Percentiles rank a stretch among this genome's conserved stretches.
phyloP scores from a whole-genome alignment of 495 filamentous ascomycete genomes.

The Penicillium cataractarum region DNA sequence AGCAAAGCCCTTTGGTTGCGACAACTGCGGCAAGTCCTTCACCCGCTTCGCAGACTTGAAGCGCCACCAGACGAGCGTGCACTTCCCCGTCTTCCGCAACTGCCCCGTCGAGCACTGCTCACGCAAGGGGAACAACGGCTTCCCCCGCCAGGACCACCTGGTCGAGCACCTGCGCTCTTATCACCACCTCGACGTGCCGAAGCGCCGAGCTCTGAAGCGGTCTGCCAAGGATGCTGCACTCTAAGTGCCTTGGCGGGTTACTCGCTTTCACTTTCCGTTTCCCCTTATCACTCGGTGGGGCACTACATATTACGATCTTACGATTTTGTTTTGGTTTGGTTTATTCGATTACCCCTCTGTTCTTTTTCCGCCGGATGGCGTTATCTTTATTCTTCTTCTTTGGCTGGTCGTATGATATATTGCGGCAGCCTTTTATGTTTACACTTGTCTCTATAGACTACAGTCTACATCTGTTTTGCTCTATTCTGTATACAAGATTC shows the following conservation, averaged over 20 bases:
- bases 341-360: background rate
- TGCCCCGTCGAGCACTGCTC: conserved; percentile 83
- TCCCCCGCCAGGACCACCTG: conserved; percentile 84
- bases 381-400: background rate
- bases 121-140: conserved; percentile 74
- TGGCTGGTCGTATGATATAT: background rate
- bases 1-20: conserved; percentile 46
- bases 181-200: conserved; percentile 61
- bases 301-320: background rate
- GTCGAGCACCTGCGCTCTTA: conserved; percentile 85
- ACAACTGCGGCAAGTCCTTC: conserved; percentile 51
- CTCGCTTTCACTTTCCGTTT: background rate
- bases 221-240: conserved; percentile 28
- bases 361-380: background rate
- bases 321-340: background rate
- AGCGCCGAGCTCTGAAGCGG: conserved; percentile 42
- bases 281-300: too few species aligned
- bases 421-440: background rate
- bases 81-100: conserved; percentile 64
- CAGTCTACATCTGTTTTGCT: conserved; percentile 1
- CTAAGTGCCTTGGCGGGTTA: background rate
- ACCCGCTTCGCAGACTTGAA: conserved; percentile 57
- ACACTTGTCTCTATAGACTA: conserved; percentile 1
- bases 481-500: conserved; percentile 5
- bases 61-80: conserved; percentile 56